Evolutionary conservation across 495 filamentous ascomycete species (phyloP), one percentile per base, ranked within the genome.

Genomic region (Penicillium ucsense): DNA sequence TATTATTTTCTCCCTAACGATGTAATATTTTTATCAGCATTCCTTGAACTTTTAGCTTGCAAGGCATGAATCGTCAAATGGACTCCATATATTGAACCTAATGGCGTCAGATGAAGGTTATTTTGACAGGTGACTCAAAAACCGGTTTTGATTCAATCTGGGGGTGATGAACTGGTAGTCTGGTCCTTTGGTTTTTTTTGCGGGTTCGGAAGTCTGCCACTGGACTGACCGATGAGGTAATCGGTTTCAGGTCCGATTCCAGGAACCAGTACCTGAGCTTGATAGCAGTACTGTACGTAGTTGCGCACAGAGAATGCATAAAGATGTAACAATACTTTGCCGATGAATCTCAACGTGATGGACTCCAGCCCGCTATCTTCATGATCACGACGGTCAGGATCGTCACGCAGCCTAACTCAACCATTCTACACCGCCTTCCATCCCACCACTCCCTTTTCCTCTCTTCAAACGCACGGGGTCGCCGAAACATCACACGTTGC

Each of bases 71-170:
- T 28, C 38, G 6, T 8, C 11, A 32, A 6, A 33, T 6, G 9
- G n/a, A 28, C 32, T 45, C 27, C 30, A 30, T 39, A 20, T 6
- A 45, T 45, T 6, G 41, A 38, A 43, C 47, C 39, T n/a, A 45
- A 43, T 47, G 43, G 49, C 52, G 39, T 48, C 48, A 47, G 12
- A 28, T 11, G 20, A 55, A 47, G 52, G 45, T 55, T 48, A 55
- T 43, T 54, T 31, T 45, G 38, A 41, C 38, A 31, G 39, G 32
- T 20, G 32, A 32, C 31, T 20, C 2, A 4, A 49, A 48, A 53
- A 49, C 51, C 46, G 51, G 51, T 49, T 53, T 53, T 9, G 5
- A 6, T 20, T 20, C 20, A 38, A 20, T 39, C 34, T 34, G 51
- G 51, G 46, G 42, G 12, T 42, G 41, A 8, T 45, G 6, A 20